Conservation (phyloP, 2,329 filamentous ascomycete species). For the Juglanconis oblonga region DNA sequence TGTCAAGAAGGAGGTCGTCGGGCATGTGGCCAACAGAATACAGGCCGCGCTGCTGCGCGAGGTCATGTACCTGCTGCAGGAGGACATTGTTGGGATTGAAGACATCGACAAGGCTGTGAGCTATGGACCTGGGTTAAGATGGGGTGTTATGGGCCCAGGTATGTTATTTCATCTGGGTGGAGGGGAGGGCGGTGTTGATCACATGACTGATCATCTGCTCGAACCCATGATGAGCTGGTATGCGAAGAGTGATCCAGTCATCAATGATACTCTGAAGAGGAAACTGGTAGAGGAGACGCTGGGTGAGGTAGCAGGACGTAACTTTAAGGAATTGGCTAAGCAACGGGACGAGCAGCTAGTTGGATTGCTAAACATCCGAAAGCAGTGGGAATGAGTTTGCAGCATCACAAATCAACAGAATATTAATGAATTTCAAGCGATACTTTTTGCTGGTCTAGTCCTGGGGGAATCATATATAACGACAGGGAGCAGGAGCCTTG, state of each 20-base stretch:
- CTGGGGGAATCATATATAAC: no score
- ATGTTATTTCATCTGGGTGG: constrained; percentile 21
- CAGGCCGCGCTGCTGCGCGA: constrained; percentile 37
- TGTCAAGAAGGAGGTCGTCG: constrained; percentile 38
- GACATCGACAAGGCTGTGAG: constrained; percentile 21
- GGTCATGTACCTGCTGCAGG: constrained; percentile 21
- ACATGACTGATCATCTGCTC: constrained; percentile 22
- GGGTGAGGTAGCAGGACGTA: constrained; percentile 13
- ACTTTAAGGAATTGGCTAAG: constrained; percentile 17
- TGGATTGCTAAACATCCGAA: constrained; percentile 18
- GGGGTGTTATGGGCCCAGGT: constrained; percentile 22
- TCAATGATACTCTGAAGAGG: constrained; percentile 20
- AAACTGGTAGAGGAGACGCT: constrained; percentile 21
- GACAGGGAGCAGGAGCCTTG: no score
- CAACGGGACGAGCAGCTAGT: constrained; percentile 22
- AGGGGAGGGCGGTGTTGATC: constrained; percentile 19
- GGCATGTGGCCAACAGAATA: constrained; percentile 43
- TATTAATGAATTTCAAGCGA: neutral
- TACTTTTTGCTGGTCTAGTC: no score
- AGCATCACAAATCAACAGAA: neutral
- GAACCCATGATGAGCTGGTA: constrained; percentile 23
- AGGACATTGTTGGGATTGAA: constrained; percentile 15
- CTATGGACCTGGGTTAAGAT: constrained; percentile 20
- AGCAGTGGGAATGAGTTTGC: constrained; percentile 16
- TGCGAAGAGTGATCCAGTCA: constrained; percentile 20